These are phyloP conservation scores for Limtongozyma cylindracea DNA, from an alignment of 805 yeast species.

Conservation along the genomic window DNA sequence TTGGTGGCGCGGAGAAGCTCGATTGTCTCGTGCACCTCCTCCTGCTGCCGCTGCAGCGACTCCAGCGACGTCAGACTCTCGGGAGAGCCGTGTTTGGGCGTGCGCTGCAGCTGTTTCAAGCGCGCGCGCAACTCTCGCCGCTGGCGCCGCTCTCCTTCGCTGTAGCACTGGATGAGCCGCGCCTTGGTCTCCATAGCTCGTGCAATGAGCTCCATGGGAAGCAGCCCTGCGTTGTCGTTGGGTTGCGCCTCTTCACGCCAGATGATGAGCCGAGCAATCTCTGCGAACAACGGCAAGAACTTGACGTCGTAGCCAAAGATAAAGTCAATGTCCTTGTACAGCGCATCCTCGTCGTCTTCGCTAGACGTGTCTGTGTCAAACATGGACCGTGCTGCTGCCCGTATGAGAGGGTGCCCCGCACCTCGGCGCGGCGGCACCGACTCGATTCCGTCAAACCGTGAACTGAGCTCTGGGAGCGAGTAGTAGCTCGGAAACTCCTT, in stretches of 20 bases:
- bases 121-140: too few species aligned
- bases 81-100: too few species aligned
- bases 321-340: conserved; percentile 24
- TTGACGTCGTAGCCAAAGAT: conserved; percentile 41
- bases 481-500: conserved; percentile 4
- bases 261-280: conserved; percentile 13
- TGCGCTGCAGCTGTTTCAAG: too few species aligned
- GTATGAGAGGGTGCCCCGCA: conserved; percentile 1
- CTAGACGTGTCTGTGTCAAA: neutral
- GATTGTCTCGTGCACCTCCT: conserved; percentile 7
- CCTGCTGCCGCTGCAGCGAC: conserved; percentile 2
- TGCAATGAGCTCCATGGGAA: conserved; percentile 5
- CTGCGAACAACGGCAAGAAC: conserved; percentile 30
- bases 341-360: conserved; percentile 1
- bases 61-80: too few species aligned
- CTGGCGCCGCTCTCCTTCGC: conserved; percentile 1
- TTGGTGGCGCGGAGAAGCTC: conserved; percentile 19
- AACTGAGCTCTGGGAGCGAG: conserved; percentile 2
- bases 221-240: neutral
- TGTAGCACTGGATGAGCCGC: conserved; percentile 1
- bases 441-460: too few species aligned
- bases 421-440: conserved; percentile 5
- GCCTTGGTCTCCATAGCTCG: conserved; percentile 12
- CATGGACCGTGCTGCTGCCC: neutral
- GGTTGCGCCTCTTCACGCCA: conserved; percentile 5